Evolutionary conservation across 2,329 filamentous ascomycete species (phyloP).

Genomic region (Colletotrichum sp.): DNA sequence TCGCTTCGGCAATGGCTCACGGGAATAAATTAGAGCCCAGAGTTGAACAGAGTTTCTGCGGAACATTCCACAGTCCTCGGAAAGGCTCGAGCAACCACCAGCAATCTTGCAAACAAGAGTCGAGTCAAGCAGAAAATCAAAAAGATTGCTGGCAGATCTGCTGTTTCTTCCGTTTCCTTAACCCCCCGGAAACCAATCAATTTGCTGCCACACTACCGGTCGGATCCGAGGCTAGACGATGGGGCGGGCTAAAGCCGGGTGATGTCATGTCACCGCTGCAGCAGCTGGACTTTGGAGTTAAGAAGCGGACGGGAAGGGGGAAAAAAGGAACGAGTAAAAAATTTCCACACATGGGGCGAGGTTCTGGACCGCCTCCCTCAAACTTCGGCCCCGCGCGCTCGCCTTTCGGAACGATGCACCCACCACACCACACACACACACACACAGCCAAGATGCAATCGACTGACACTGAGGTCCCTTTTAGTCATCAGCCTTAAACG

Average conservation of each 20-base stretch:
- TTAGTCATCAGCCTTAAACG: slow-evolving; percentile 21
- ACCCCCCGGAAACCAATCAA: background rate
- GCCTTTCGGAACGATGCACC: background rate
- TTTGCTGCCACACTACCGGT: background rate
- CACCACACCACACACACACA: background rate
- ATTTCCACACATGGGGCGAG: background rate
- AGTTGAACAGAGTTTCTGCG: background rate
- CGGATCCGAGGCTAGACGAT: background rate
- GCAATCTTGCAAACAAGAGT: background rate
- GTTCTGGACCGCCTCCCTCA: background rate
- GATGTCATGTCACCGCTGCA: background rate
- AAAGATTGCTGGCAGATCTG: background rate
- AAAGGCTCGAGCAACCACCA: background rate
- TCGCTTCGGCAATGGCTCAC: background rate
- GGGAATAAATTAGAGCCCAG: background rate
- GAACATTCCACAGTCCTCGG: background rate
- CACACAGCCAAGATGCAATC: background rate
- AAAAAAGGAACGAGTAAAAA: background rate
- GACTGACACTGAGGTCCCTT: background rate
- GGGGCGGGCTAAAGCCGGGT: background rate
- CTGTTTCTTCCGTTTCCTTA: background rate
- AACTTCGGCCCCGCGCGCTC: background rate
- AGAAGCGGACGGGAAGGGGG: background rate
- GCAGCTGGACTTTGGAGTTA: slow-evolving; percentile 2
- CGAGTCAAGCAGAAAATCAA: background rate